These are phyloP conservation scores for Auriscalpium orientale DNA, from an alignment of 768 basidiomycete species.

Conservation along the genomic window DNA sequence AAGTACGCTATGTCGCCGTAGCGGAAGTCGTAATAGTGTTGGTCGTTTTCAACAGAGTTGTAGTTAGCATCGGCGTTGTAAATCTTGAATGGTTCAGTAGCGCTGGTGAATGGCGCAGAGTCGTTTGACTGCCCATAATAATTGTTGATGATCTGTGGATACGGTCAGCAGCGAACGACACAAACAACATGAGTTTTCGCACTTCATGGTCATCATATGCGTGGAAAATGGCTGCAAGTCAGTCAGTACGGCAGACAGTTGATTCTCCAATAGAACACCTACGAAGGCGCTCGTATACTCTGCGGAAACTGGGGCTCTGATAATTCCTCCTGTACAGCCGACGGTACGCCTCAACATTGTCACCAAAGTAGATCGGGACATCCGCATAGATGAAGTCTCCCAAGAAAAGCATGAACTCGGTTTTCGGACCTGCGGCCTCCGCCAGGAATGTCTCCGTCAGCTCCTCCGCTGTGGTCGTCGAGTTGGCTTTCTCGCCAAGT, in stretches of 20 bases:
- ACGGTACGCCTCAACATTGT: slow-evolving; percentile 48
- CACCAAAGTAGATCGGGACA: slow-evolving; percentile 56
- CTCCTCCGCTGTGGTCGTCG: slow-evolving; percentile 2
- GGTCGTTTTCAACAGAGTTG: slow-evolving; percentile 36
- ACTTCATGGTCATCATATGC: slow-evolving; percentile 74
- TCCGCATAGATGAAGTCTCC: slow-evolving; percentile 77
- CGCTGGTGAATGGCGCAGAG: slow-evolving; percentile 49
- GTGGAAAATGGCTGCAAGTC: slow-evolving; percentile 49
- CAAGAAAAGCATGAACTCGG: slow-evolving; percentile 61
- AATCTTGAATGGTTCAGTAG: slow-evolving; percentile 47
- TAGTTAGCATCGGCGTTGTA: slow-evolving; percentile 64
- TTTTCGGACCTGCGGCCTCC: slow-evolving; percentile 10
- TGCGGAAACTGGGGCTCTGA: slow-evolving; percentile 54
- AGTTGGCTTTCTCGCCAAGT: not conserved
- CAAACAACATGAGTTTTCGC: not conserved
- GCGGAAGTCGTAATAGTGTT: slow-evolving; percentile 52
- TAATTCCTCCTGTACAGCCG: slow-evolving; percentile 65
- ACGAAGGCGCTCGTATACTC: slow-evolving; percentile 66
- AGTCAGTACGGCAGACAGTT: not conserved
- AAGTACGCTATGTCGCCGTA: slow-evolving; percentile 70
- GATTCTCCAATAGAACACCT: slow-evolving; percentile 21
- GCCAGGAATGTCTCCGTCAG: not conserved
- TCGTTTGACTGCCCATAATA: slow-evolving; percentile 52
- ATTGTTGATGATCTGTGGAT: slow-evolving; percentile 52
- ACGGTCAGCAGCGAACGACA: slow-evolving; percentile 6